Evolutionary conservation across 805 yeast genomes (phyloP).

Genomic region (Myxozyma geophila): DNA sequence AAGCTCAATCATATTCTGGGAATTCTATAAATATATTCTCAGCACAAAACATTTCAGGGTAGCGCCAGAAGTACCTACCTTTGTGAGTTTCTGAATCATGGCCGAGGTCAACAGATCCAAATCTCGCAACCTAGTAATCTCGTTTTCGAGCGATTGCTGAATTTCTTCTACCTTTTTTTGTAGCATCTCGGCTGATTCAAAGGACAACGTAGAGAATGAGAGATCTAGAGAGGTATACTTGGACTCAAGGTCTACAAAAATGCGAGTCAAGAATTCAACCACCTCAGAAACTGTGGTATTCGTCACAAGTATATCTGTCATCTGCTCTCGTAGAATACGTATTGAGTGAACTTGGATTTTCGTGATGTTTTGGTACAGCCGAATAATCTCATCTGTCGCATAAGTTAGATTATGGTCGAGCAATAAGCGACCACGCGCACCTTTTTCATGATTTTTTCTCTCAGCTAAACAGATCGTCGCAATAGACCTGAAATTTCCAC

Average conservation of each 20-base stretch:
- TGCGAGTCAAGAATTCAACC: constrained; percentile 1
- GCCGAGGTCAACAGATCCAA: not conserved
- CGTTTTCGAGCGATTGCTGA: not conserved
- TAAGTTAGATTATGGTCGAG: not conserved
- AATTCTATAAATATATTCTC: not conserved
- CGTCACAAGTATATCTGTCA: constrained; percentile 8
- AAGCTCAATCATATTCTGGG: not conserved
- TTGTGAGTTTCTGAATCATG: not conserved
- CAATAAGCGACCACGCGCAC: not conserved
- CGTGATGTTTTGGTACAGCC: constrained; percentile 26
- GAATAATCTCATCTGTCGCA: constrained; percentile 16
- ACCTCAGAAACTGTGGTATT: not conserved
- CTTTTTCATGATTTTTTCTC: constrained; percentile 25
- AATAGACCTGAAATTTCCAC: constrained; percentile 36
- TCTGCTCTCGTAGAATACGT: constrained; percentile 9
- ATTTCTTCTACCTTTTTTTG: not conserved
- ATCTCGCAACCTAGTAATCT: not conserved
- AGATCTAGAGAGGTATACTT: not conserved
- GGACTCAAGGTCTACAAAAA: constrained; percentile 1
- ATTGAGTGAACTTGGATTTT: constrained; percentile 18
- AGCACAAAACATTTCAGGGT: not conserved
- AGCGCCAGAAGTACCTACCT: not conserved
- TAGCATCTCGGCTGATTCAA: not conserved
- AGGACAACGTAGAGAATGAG: not conserved
- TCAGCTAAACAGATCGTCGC: constrained; percentile 32